Base-by-base conservation (phyloP, 768 basidiomycete species). In the Daedaleopsis sinensis region DNA sequence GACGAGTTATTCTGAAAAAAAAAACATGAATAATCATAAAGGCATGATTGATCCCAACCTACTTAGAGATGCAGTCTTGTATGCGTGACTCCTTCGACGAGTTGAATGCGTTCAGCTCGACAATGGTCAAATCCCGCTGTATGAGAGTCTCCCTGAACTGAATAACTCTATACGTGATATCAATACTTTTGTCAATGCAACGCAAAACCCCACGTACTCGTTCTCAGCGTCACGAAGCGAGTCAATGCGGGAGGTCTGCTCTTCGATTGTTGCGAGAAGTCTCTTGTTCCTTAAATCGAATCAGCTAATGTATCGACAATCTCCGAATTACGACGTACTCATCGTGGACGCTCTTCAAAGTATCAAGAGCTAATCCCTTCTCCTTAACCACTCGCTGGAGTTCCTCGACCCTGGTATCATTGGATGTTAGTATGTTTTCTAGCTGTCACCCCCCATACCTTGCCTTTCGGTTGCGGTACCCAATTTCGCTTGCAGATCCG, bases 401-500 rank as follows among this genome's bases (percentile, higher is more conserved):
- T 6, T 62, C 46, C 12, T 52, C 32, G 15, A 61, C 58, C 35
- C 70, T 67, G 43, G 6, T 39, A 46, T 7, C n/a, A 32, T 32
- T 24, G 21, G 5, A 15, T 35, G 8, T 2, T n/a, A 27, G 38
- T n/a, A 24, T 12, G 27, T 37, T 10, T 12, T 52, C 18, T 23
- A 6, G 35, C n/a, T 37, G 35, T 49, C 50, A 50, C 16, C 38
- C 13, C 3, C 5, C 11, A 15, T 24, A 21, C 50, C 66, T 1
- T 47, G 67, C 71, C 63, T 59, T 10, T 58, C 55, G 9, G 44
- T 58, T 3, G 65, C 43, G 8, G 58, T 51, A 5, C 38, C 24
- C 8, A 68, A 44, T 54, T 65, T 65, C 5, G 61, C 53, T 38
- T 70, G 63, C 0, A 62, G 52, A 1, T 72, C 68, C 1, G 68